phyloP scores from a whole-genome alignment of 164 flowering plant species.

The Stephania cephalantha region DNA sequence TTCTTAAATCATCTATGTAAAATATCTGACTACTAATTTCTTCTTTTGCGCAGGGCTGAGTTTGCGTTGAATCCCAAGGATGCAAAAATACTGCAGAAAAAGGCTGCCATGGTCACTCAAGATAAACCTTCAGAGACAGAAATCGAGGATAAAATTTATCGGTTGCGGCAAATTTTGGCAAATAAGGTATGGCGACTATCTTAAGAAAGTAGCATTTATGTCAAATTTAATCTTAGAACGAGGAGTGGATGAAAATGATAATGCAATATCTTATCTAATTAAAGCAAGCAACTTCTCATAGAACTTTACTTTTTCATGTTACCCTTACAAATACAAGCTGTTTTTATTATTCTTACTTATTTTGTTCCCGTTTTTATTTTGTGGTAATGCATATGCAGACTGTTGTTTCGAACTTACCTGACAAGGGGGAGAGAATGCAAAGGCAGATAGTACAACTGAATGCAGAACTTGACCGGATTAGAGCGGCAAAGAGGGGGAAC shows the following conservation, averaged over 20 bases:
- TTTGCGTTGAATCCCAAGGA: conserved; percentile 86
- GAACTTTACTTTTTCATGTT: background rate
- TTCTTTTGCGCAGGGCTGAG: conserved; percentile 34
- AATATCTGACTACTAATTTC: background rate
- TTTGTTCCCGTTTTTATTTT: background rate
- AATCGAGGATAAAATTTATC: conserved; percentile 50
- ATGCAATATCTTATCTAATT: too few relatives aligned
- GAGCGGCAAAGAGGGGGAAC: conserved; percentile 17
- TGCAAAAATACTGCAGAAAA: conserved; percentile 29
- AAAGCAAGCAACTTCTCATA: too few relatives aligned
- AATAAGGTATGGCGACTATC: conserved; percentile 46
- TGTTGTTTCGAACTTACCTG: conserved; percentile 56
- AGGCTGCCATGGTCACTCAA: conserved; percentile 17
- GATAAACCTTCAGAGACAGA: conserved; percentile 42
- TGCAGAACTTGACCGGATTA: conserved; percentile 44
- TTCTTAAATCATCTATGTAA: background rate
- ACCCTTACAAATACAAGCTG: background rate
- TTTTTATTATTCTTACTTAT: background rate
- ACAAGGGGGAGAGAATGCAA: conserved; percentile 55
- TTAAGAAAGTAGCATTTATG: background rate
- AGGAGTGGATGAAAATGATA: background rate
- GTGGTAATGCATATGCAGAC: conserved; percentile 30
- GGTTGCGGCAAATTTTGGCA: conserved; percentile 43
- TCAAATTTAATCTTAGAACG: background rate
- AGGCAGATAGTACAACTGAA: conserved; percentile 56